Evolutionary conservation across 1,284 basidiomycete genomes (phyloP).

Genomic region (Cystobasidium pallidum): DNA sequence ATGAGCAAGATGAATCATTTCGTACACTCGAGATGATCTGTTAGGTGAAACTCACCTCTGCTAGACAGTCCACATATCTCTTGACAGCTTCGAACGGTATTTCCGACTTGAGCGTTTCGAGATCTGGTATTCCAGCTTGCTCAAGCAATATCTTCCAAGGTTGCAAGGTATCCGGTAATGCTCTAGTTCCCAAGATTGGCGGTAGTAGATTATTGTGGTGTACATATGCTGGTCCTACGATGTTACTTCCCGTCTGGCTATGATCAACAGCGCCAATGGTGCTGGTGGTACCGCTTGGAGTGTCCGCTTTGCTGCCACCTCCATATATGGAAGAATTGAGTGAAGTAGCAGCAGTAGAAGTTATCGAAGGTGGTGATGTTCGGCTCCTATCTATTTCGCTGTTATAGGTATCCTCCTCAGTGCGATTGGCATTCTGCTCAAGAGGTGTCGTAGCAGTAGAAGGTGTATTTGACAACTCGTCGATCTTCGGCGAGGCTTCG

Average conservation of each 20-base stretch:
- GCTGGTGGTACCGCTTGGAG: not conserved
- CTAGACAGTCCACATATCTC: slow-evolving; percentile 29
- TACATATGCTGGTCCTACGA: not conserved
- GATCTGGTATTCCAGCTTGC: slow-evolving; percentile 27
- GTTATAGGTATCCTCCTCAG: not conserved
- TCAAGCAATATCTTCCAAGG: slow-evolving; percentile 4
- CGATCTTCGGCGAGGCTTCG: slow-evolving; percentile 1
- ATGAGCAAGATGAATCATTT: too few species aligned
- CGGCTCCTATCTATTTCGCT: slow-evolving; percentile 12
- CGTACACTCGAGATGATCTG: too few species aligned
- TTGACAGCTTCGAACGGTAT: slow-evolving; percentile 35
- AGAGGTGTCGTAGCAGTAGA: not conserved
- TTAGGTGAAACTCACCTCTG: slow-evolving; percentile 26
- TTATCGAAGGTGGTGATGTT: not conserved
- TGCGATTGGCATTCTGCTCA: not conserved
- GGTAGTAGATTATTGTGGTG: not conserved
- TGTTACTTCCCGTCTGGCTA: not conserved
- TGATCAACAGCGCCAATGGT: not conserved
- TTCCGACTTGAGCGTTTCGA: slow-evolving; percentile 21
- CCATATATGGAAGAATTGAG: slow-evolving; percentile 6
- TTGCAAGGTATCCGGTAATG: slow-evolving; percentile 7
- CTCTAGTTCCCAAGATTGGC: not conserved
- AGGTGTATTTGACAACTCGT: not conserved
- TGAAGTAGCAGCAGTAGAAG: slow-evolving; percentile 5
- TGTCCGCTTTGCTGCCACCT: not conserved